These are phyloP conservation scores for Atractiella rhizophila DNA, from an alignment of 768 basidiomycete species.

Conservation along the genomic window DNA sequence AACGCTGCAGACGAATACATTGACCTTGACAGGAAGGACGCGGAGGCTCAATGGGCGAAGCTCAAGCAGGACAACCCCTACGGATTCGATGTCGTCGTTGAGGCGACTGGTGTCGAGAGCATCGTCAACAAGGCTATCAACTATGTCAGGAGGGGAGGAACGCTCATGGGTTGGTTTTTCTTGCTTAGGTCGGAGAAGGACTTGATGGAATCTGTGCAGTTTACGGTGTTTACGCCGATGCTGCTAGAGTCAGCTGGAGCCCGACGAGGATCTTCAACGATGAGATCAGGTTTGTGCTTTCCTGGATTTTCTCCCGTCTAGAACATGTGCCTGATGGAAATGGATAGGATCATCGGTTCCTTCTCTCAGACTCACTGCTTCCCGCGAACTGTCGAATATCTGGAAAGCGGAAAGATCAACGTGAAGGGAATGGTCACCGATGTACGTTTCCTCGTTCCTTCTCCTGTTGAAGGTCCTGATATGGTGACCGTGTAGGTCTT, in stretches of 20 bases:
- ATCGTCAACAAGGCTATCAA: constrained; percentile 70
- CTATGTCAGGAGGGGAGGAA: constrained; percentile 63
- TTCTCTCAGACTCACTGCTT: constrained; percentile 75
- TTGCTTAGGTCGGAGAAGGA: neutral
- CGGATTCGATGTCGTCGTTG: constrained; percentile 67
- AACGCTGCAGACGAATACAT: constrained; percentile 63
- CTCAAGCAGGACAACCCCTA: constrained; percentile 57
- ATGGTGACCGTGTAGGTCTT: constrained; percentile 37
- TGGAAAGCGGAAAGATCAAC: constrained; percentile 60
- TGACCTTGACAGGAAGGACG: constrained; percentile 50
- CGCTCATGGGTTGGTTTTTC: constrained; percentile 31
- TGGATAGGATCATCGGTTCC: constrained; percentile 55
- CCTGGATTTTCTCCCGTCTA: constrained; percentile 6
- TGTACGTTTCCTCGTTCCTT: neutral
- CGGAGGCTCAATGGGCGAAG: constrained; percentile 52
- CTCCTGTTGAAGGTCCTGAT: neutral
- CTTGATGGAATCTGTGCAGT: constrained; percentile 22
- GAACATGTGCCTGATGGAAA: neutral
- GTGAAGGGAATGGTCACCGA: constrained; percentile 45
- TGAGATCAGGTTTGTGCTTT: constrained; percentile 32
- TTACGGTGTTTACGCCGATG: constrained; percentile 74
- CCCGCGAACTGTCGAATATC: constrained; percentile 67
- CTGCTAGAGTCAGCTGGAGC: constrained; percentile 59
- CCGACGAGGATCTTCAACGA: constrained; percentile 56
- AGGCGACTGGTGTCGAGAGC: constrained; percentile 60